These are phyloP conservation scores for Crassisporium funariophilum DNA, from an alignment of 768 basidiomycete species.

Conservation along the genomic window DNA sequence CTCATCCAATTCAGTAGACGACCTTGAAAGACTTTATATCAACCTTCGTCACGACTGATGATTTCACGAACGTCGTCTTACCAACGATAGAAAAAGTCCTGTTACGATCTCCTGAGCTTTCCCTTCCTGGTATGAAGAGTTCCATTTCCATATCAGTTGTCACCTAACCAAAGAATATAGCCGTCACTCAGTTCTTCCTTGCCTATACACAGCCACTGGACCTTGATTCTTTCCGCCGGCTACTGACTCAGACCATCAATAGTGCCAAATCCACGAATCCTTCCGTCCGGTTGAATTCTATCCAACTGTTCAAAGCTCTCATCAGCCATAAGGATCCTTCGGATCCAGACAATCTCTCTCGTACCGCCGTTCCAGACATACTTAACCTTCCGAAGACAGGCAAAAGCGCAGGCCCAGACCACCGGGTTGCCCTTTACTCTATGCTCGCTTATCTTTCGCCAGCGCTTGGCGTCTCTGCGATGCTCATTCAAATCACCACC, in stretches of 20 bases:
- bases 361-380: conserved; percentile 61
- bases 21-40: conserved; percentile 65
- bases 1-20: conserved; percentile 33
- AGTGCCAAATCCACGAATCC: conserved; percentile 76
- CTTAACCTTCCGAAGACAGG: conserved; percentile 76
- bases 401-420: conserved; percentile 87
- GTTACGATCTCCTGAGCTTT: conserved; percentile 78
- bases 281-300: conserved; percentile 55
- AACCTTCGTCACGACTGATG: conserved; percentile 48
- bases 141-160: conserved; percentile 1
- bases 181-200: conserved; percentile 58
- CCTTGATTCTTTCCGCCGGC: conserved; percentile 47
- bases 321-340: conserved; percentile 36
- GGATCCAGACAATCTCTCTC: conserved; percentile 39
- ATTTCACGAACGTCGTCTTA: conserved; percentile 56
- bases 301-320: conserved; percentile 56
- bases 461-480: conserved; percentile 39
- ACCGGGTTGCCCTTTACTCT: conserved; percentile 77
- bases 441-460: conserved; percentile 66
- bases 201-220: conserved; percentile 55
- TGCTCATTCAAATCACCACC: conserved; percentile 47
- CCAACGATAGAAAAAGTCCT: conserved; percentile 81
- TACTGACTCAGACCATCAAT: conserved; percentile 62
- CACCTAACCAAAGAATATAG: conserved; percentile 29
- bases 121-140: conserved; percentile 63